Conservation (phyloP, 2,329 filamentous ascomycete genomes). For the Epichloe hybrida region DNA sequence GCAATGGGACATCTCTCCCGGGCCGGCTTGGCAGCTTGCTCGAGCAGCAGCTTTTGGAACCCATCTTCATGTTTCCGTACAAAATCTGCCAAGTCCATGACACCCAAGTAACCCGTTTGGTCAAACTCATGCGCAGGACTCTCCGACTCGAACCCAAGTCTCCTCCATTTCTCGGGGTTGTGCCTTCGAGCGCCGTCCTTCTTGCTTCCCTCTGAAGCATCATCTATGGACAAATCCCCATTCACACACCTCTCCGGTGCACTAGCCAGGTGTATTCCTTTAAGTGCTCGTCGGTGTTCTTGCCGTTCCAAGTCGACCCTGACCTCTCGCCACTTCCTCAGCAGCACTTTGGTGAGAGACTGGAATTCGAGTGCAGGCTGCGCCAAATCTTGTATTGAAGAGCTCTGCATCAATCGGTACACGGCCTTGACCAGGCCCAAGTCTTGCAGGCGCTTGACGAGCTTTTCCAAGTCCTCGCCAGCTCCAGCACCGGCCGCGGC, state of each 20-base stretch:
- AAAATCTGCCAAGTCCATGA: constrained; percentile 96
- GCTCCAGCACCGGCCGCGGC: constrained; percentile 10
- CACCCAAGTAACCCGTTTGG: constrained; percentile 72
- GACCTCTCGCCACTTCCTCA: constrained; percentile 80
- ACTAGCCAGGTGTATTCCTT: constrained; percentile 73
- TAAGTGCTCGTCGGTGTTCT: constrained; percentile 78
- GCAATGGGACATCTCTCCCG: constrained; percentile 75
- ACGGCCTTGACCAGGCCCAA: constrained; percentile 85
- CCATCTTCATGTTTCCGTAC: constrained; percentile 82
- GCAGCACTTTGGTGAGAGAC: constrained; percentile 71
- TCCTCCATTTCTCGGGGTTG: constrained; percentile 83
- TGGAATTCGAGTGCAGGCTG: constrained; percentile 90
- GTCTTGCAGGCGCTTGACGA: constrained; percentile 88
- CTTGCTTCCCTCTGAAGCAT: constrained; percentile 23
- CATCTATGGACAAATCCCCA: constrained; percentile 25
- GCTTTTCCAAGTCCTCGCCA: constrained; percentile 76
- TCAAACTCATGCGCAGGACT: constrained; percentile 79
- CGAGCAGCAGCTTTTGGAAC: constrained; percentile 82
- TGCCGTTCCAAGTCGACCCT: constrained; percentile 72
- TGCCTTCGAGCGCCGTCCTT: constrained; percentile 54
- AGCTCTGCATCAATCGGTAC: constrained; percentile 87
- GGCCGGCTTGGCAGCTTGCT: constrained; percentile 64
- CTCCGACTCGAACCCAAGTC: constrained; percentile 84
- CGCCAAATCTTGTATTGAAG: constrained; percentile 77
- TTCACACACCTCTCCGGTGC: constrained; percentile 43